Conservation (phyloP, 192 early-diverging fungal genomes). For the Coemansia reversa region DNA sequence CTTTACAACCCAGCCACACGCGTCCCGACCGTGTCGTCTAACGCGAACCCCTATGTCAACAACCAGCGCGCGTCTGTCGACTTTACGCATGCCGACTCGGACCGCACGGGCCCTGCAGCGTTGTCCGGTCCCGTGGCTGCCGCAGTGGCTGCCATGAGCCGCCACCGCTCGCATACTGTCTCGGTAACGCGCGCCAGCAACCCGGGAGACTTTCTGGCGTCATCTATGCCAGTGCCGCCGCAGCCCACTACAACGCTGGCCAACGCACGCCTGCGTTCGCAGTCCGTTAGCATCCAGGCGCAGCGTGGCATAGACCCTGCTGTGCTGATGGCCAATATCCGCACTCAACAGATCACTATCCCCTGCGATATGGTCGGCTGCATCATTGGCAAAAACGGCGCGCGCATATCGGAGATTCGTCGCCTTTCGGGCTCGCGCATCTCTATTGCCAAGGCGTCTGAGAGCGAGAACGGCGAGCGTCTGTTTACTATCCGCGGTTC, state of each 20-base stretch:
- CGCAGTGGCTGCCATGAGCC: slow-evolving; percentile 36
- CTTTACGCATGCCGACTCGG: slow-evolving; percentile 43
- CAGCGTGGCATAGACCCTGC: slow-evolving; percentile 47
- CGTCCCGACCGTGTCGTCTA: slow-evolving; percentile 52
- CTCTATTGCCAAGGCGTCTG: slow-evolving; percentile 81
- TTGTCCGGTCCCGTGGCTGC: slow-evolving; percentile 24
- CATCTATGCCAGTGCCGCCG: slow-evolving; percentile 53
- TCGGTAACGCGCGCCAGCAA: slow-evolving; percentile 41
- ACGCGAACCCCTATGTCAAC: slow-evolving; percentile 55
- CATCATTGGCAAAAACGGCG: slow-evolving; percentile 93
- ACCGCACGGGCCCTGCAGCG: slow-evolving; percentile 23
- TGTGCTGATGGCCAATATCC: slow-evolving; percentile 56
- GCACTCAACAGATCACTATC: slow-evolving; percentile 86
- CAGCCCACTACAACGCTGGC: slow-evolving; percentile 25
- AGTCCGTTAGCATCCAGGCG: slow-evolving; percentile 53
- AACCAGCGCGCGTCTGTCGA: slow-evolving; percentile 45
- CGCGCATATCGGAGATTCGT: slow-evolving; percentile 79
- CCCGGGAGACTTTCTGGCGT: slow-evolving; percentile 31
- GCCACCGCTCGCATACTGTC: slow-evolving; percentile 56
- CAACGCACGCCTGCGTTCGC: slow-evolving; percentile 50
- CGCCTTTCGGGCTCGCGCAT: slow-evolving; percentile 80
- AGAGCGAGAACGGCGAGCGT: slow-evolving; percentile 78
- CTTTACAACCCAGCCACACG: slow-evolving; percentile 76
- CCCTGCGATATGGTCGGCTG: slow-evolving; percentile 96
- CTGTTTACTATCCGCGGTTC: slow-evolving; percentile 91